Conservation (phyloP, 2,329 filamentous ascomycete genomes). For the Rhynchosporium secalis region DNA sequence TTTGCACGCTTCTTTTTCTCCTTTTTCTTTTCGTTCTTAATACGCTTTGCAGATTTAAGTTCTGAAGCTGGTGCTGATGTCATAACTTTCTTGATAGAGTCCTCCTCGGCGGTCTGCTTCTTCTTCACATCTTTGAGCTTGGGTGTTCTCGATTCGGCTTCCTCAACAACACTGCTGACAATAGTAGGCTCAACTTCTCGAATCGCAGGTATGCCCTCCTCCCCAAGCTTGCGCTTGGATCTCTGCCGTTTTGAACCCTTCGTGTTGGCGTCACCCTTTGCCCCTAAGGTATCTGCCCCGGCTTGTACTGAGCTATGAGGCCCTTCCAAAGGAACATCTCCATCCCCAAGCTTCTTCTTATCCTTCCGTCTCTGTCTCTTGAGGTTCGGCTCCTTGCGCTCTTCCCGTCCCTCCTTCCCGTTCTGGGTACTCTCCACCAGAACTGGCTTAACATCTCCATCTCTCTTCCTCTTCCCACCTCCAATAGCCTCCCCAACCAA, state of each 20-base stretch:
- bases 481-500: not conserved
- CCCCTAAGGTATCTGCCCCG: no score
- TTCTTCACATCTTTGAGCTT: conserved; percentile 11
- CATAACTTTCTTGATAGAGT: not conserved
- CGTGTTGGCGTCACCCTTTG: no score
- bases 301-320: no score
- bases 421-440: not conserved
- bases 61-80: not conserved
- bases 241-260: no score
- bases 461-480: conserved; percentile 14
- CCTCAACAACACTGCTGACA: not conserved
- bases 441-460: not conserved
- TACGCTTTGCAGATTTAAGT: not conserved
- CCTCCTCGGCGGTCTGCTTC: not conserved
- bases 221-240: not conserved
- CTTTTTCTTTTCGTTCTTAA: not conserved
- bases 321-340: not conserved
- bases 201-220: not conserved
- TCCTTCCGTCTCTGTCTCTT: conserved; percentile 7
- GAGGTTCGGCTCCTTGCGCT: conserved; percentile 1
- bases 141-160: not conserved
- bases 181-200: not conserved
- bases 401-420: not conserved
- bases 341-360: not conserved
- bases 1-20: conserved; percentile 17